Base-by-base conservation (phyloP, 1,139 yeast genomes). In the Candida tetrigidarum region DNA sequence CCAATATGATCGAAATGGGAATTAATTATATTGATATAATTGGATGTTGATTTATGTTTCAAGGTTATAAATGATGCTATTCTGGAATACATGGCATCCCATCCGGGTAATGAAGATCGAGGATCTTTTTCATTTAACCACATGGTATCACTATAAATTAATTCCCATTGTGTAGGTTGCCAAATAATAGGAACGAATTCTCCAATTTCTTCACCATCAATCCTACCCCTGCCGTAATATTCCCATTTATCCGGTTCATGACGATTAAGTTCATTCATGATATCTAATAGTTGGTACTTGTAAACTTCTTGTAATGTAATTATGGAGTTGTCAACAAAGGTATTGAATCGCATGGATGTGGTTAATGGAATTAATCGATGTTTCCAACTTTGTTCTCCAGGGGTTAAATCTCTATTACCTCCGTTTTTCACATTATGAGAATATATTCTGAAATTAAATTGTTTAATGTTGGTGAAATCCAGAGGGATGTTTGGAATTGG, bases 1-100 rank as follows among this genome's bases (percentile, higher is more conserved):
- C 86, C 86, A 37, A 63, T 56, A 50, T 81, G 83, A 55, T 82
- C 86, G 55, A 80, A 71, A 58, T 81, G 86, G 12, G 86, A 80
- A 57, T 79, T 78, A 61, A 76, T 78, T 22, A 79, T 69, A 50
- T 79, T 79, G 16, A 66, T 47, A 41, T 58, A 56, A 38, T 65
- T 63, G 3, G 55, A 58, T 1, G 69, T 59, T 0, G 47, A 45
- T 33, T 49, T 56, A 46, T 65, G 67, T 53, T 60, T 64, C 43
- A 74, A 63, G n/a, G 74, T 70, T 2, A 66, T 76, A 62, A 67
- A 71, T 4, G 81, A 69, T 23, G 68, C 71, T 20, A 80, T 75
- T 41, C 84, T 63, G 9, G 69, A 62, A 48, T 72, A 69, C 30
- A 69, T 71, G 4, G 84, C 84, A 56, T 80, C 84, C 84, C 84